A percentile compares a stretch with the other conserved stretches of the same genome.
These are phyloP conservation scores for Russula foetens DNA, from an alignment of 768 basidiomycete species.

Conservation along the genomic window DNA sequence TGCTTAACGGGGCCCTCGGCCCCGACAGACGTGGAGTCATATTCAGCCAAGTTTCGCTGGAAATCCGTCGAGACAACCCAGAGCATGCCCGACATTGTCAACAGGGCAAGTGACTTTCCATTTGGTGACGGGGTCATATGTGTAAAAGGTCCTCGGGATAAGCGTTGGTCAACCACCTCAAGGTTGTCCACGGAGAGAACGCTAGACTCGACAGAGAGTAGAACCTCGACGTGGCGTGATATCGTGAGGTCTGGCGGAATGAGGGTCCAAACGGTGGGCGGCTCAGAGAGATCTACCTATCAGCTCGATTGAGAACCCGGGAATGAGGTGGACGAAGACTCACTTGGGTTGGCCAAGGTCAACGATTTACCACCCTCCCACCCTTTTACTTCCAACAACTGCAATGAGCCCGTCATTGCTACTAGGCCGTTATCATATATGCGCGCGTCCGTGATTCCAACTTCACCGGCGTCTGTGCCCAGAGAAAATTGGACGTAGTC, in stretches of 20 bases:
- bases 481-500: slow-evolving; percentile 83
- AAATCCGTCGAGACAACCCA: slow-evolving; percentile 98
- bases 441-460: slow-evolving; percentile 77
- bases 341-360: slow-evolving; percentile 67
- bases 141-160: slow-evolving; percentile 83
- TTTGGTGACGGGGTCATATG: slow-evolving; percentile 88
- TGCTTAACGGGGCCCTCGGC: slow-evolving; percentile 55
- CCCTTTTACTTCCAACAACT: slow-evolving; percentile 78
- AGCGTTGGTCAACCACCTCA: slow-evolving; percentile 79
- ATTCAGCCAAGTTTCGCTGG: slow-evolving; percentile 80
- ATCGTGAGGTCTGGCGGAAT: slow-evolving; percentile 87
- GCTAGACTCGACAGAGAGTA: slow-evolving; percentile 73
- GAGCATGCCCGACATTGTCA: slow-evolving; percentile 63
- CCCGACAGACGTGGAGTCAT: slow-evolving; percentile 55
- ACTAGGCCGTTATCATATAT: slow-evolving; percentile 86
- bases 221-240: slow-evolving; percentile 83
- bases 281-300: slow-evolving; percentile 56
- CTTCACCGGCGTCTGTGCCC: slow-evolving; percentile 72
- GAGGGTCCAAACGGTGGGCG: slow-evolving; percentile 79
- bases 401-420: slow-evolving; percentile 67
- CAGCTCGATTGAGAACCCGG: background rate
- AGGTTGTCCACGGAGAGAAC: slow-evolving; percentile 84
- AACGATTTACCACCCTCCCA: slow-evolving; percentile 78
- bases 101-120: slow-evolving; percentile 82
- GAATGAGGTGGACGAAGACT: slow-evolving; percentile 24